Base-by-base conservation (phyloP, 805 yeast species). In the Naumovozyma dairenensis region DNA sequence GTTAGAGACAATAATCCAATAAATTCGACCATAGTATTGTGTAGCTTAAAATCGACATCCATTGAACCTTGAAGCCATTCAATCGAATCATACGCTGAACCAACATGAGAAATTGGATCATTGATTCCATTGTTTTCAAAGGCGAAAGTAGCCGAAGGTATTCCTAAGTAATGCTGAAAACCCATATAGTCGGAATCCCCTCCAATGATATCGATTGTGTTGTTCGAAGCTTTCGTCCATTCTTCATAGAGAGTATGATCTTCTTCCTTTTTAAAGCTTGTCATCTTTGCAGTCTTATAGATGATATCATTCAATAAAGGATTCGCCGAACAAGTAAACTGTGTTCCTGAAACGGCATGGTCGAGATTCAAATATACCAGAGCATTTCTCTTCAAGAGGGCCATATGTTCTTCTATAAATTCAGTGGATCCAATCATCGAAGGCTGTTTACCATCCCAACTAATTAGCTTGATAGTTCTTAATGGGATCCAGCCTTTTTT, bases 381-480 rank as follows among this genome's bases (percentile, higher is more conserved):
- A 1, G 72, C 77, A 28, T 67, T 65, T 25, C 60, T 63, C 30
- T 65, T 60, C 22, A 81, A 54, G 20, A 48, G 48, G 17, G 61
- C 49, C 2, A 66, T 60, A 34, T 71, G 62, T 30, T 74, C 72
- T 52, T 81, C 89, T 5, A 78, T 85, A 61, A 68, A 80, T 47
- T 83, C 92, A 0, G 92, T 77, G 0, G 86, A 74, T 1, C 94
- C 94, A 20, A 83, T 43, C 35, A 75, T 59, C 0, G 81, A 89
- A 41, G 71, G 71, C 48, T 77, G 84, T 43, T 77, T 86, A 22
- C 83, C 93, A 56, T 84, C 94, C 86, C 86, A 84, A 19, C 82
- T 74, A 0, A 79, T 78, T 29, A 84, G 63, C 34, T 72, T 65
- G 16, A 84, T 76, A 0, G 86, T 72, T 47, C 92, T 63, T 32